Evolutionary conservation across 371 early-diverging fungal species (phyloP), one percentile per base, ranked within the genome.

Genomic region (Coemansia sp.): DNA sequence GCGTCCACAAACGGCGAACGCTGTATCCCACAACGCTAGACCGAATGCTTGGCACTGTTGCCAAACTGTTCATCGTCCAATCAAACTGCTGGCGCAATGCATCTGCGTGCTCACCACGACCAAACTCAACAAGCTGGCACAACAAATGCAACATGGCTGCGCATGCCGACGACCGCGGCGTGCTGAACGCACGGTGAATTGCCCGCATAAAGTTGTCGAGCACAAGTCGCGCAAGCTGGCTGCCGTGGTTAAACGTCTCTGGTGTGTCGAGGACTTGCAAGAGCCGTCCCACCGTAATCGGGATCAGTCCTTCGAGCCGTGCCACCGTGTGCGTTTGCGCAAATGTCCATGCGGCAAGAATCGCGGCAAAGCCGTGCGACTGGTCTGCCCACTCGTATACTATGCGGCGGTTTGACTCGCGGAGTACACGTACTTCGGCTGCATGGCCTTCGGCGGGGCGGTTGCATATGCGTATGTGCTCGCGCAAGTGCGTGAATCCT

Each of bases 401-500:
- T 0, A 77, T 64, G 6, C 75, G 77, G n/a, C 60, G 54, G 27
- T 66, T 50, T 3, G 69, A n/a, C 47, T 74, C 77, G 16, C 60
- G 59, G 13, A 66, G 67, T 55, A 18, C 55, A 16, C 63, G 69
- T 0, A 55, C 67, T 52, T 69, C 66, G 3, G 48, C 52, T 16
- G 61, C 50, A 1, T 34, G 13, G 50, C 63, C 18, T 29, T 24
- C 66, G 2, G 27, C n/a, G 7, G 26, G n/a, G 5, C 59, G 53
- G 50, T 63, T 77, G 57, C 77, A 77, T n/a, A 72, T 61, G 42
- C 59, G 61, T 11, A 77, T 50, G 21, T 77, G 77, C 66, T 77
- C 77, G 27, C 74, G 69, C 10, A 74, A 47, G 34, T 77, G 77
- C 60, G 56, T 73, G 50, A 73, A 59, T 14, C 77, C 77, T 68